Evolutionary conservation across 768 basidiomycete genomes (phyloP), one percentile per base, ranked within the genome.

Genomic region (Cyclocybe cylindracea): DNA sequence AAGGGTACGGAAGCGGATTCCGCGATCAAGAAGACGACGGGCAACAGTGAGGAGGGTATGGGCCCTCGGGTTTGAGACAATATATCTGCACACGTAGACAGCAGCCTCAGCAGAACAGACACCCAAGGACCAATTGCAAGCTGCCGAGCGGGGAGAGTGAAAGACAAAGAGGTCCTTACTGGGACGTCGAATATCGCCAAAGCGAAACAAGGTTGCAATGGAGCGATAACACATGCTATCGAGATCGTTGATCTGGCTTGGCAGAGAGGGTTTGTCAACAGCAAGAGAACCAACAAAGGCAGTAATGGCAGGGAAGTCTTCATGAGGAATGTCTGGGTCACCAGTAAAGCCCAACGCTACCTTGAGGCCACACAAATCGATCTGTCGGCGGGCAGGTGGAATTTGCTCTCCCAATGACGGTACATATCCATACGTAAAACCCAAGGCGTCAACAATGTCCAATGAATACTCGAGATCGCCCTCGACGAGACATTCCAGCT

Each of bases 91-190:
- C 4, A 41, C 11, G 29, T 41, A 41, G 18, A 41, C 4, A n/a
- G 40, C 40, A 16, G 7, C 29, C 1, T 10, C 40, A 14, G 40
- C 4, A 1, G 40, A 41, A 29, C 29, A 4, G 2, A 41, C 40
- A 29, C 40, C 40, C 3, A 41, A 14, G 2, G 38, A 3, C 55
- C 55, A 57, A 4, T 49, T n/a, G 4, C 29, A 40, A 1, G 47
- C n/a, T 1, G 2, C 14, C 2, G 47, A 53, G 0, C 34, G 36
- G 14, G 46, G 48, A n/a, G 18, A n/a, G 18, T 44, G 18, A n/a
- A 57, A 57, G 0, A 57, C 18, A 18, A 53, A 53, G 24, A 57
- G 16, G n/a, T 53, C 29, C 2, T 39, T 29, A 6, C 33, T 24
- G 8, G 44, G 55, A 2, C 48, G 48, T n/a, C 43, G 24, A n/a